These are phyloP conservation scores for Jasminum sambac DNA, from an alignment of 257 asterid species.

Conservation along the genomic window DNA sequence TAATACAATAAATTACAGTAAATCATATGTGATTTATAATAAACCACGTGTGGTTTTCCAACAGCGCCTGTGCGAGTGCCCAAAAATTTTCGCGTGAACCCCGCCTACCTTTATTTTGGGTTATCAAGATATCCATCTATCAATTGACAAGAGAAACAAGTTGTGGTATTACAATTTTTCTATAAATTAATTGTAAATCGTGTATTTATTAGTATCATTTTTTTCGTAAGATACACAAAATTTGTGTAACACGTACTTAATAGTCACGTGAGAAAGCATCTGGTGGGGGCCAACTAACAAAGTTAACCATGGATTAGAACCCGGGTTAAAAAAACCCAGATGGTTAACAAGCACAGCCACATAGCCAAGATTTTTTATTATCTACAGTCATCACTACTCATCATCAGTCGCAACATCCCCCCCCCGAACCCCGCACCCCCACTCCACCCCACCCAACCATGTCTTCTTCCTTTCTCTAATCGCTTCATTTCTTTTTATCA, in stretches of 20 bases:
- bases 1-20: too few relatives aligned
- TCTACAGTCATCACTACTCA: slow-evolving; percentile 44
- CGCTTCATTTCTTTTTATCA: slow-evolving; percentile 1
- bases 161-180: too few relatives aligned
- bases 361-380: slow-evolving; percentile 54
- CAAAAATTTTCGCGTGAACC: too few relatives aligned
- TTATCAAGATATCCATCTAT: too few relatives aligned
- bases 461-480: background rate
- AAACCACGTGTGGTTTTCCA: too few relatives aligned
- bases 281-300: slow-evolving; percentile 11
- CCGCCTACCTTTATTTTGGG: too few relatives aligned
- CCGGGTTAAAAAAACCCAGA: slow-evolving; percentile 36
- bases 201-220: too few relatives aligned
- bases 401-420: slow-evolving; percentile 37
- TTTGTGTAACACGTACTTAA: slow-evolving; percentile 19
- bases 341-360: slow-evolving; percentile 73
- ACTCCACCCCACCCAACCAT: slow-evolving; percentile 16
- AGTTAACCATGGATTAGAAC: slow-evolving; percentile 57
- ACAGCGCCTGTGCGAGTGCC: too few relatives aligned
- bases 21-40: too few relatives aligned
- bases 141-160: too few relatives aligned
- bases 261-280: slow-evolving; percentile 21
- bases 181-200: too few relatives aligned
- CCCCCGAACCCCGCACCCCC: too few relatives aligned
- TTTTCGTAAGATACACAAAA: background rate